phyloP scores from a whole-genome alignment of 331 rosid genomes.

The Stylosanthes scabra region DNA sequence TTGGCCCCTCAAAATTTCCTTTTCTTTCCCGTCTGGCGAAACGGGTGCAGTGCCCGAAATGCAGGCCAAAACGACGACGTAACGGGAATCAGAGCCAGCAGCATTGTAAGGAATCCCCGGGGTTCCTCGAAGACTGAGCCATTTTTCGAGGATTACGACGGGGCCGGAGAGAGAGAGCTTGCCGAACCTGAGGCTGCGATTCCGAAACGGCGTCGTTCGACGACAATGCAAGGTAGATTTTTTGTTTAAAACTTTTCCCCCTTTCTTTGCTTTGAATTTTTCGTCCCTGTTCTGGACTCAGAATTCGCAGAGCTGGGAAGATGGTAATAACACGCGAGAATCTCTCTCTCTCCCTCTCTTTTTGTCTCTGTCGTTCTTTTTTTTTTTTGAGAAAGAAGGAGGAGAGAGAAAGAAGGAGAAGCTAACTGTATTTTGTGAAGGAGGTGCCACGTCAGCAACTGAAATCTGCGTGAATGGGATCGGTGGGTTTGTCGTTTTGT shows the following conservation, averaged over 20 bases:
- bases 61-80: conserved; percentile 19
- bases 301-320: conserved; percentile 35
- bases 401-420: conserved; percentile 17
- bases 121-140: conserved; percentile 34
- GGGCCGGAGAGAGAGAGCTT: conserved; percentile 18
- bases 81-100: conserved; percentile 33
- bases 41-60: conserved; percentile 7
- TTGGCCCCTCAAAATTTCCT: background rate
- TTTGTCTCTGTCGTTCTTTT: conserved; percentile 18
- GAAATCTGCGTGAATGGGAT: conserved; percentile 67
- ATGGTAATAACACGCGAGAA: conserved; percentile 51
- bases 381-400: background rate
- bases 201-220: conserved; percentile 8
- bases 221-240: conserved; percentile 43
- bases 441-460: conserved; percentile 66
- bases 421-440: conserved; percentile 47
- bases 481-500: conserved; percentile 55
- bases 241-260: background rate
- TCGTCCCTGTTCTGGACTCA: background rate
- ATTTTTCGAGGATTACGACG: conserved; percentile 28
- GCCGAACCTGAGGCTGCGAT: conserved; percentile 14
- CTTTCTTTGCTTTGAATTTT: background rate
- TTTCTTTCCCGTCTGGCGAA: background rate
- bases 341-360: conserved; percentile 35
- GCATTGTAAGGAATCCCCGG: conserved; percentile 45